A percentile compares a stretch with the other conserved stretches of the same genome.
Conservation (phyloP, 371 early-diverging fungal species). For the Sporodiniella umbellata region DNA sequence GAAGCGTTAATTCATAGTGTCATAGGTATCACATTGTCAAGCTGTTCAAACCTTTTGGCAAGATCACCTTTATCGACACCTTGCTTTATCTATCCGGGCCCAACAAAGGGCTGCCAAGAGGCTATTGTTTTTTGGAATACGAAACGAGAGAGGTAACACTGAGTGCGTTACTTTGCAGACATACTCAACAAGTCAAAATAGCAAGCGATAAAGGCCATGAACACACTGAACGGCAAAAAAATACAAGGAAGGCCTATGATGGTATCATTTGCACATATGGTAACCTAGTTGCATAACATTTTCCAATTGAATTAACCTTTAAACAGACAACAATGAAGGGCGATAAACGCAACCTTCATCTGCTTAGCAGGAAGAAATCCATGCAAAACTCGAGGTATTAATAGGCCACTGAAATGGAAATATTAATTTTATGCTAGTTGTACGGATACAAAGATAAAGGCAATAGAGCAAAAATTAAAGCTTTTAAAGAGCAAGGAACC, state of each 20-base stretch:
- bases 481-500: background rate
- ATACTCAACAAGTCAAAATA: too few species aligned
- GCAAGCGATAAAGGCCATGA: slow-evolving; percentile 55
- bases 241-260: slow-evolving; percentile 48
- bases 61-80: slow-evolving; percentile 61
- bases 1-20: background rate
- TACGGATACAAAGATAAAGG: slow-evolving; percentile 61
- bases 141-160: slow-evolving; percentile 47
- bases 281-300: slow-evolving; percentile 16
- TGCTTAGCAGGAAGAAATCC: background rate
- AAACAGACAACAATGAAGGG: slow-evolving; percentile 29
- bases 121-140: slow-evolving; percentile 68
- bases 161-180: too few species aligned
- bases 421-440: slow-evolving; percentile 15
- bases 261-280: slow-evolving; percentile 60
- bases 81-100: slow-evolving; percentile 62
- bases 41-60: slow-evolving; percentile 66
- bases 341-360: background rate
- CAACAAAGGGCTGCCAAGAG: slow-evolving; percentile 60
- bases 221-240: slow-evolving; percentile 47
- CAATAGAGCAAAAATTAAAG: slow-evolving; percentile 56
- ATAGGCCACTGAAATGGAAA: background rate
- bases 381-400: background rate
- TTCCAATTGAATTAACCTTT: background rate
- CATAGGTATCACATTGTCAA: slow-evolving; percentile 57